Base-by-base conservation (phyloP, 345 rosid genomes). In the Schrenkiella parvula region DNA sequence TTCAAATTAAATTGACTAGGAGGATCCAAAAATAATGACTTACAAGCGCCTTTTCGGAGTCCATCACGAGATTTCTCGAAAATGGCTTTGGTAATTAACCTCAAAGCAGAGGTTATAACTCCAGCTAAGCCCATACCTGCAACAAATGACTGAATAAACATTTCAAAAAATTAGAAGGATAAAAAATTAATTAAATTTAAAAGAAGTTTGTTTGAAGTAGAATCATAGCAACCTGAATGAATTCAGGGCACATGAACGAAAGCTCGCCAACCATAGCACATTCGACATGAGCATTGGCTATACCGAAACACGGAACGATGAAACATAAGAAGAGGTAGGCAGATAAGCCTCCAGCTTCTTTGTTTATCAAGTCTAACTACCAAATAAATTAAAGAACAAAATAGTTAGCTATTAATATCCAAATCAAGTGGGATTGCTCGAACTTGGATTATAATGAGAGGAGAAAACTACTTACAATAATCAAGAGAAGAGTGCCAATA, bases 201-300 rank as follows among this genome's bases (percentile, higher is more conserved):
- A n/a, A n/a, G n/a, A n/a, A n/a, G n/a, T n/a, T n/a, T n/a, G n/a
- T n/a, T n/a, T n/a, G n/a, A n/a, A n/a, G n/a, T n/a, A n/a, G n/a
- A n/a, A n/a, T n/a, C n/a, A n/a, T n/a, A n/a, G n/a, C n/a, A n/a
- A 86, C 96, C 86, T 89, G 98, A 68, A 92, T 82, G 70, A 92
- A 84, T 13, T 86, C 92, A 8, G 92, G 92, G 64, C 75, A 80
- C 93, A 92, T 92, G 82, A 88, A 82, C 22, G 92, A 82, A 12
- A 89, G 54, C 32, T 91, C 96, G 5, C 96, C 97, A 17, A 87
- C 83, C 86, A 91, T 86, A 10, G 93, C 96, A 58, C 97, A 96
- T 68, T 89, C 89, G 35, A 89, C 88, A 75, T 58, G 80, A 5
- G 93, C 96, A 82, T 91, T 89, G 10, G 90, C 92, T 28, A 88